Percentiles rank a stretch among this genome's conserved stretches.
phyloP scores from a whole-genome alignment of 305 asterid genomes.

The Fraxinus nigra region DNA sequence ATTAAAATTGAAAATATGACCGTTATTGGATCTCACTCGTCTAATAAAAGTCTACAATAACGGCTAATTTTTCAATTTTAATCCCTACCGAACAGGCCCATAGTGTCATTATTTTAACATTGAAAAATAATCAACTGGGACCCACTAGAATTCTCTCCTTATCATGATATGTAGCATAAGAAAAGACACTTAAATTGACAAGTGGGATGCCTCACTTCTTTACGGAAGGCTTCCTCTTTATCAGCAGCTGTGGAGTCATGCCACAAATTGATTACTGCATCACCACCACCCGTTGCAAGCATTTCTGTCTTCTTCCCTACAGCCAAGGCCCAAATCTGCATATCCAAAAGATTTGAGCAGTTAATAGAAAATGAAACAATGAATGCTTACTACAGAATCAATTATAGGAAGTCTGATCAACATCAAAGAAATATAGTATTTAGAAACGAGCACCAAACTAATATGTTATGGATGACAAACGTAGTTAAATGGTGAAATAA shows the following conservation, averaged over 20 bases:
- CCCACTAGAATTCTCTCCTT: background rate
- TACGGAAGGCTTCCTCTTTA: constrained; percentile 70
- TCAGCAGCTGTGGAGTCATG: constrained; percentile 76
- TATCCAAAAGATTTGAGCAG: constrained; percentile 13
- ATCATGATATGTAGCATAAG: background rate
- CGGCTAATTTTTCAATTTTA: too few species aligned
- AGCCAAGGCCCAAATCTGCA: constrained; percentile 81
- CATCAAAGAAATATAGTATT: background rate
- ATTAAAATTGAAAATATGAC: too few species aligned
- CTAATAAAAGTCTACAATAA: too few species aligned
- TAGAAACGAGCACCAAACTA: constrained; percentile 1
- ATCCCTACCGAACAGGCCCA: too few species aligned
- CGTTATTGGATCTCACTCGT: too few species aligned
- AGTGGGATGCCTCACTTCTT: constrained; percentile 53
- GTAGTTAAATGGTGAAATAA: background rate
- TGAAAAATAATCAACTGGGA: background rate
- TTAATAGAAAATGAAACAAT: background rate
- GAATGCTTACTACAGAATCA: constrained; percentile 2
- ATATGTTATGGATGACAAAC: background rate
- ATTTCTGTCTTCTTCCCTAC: constrained; percentile 73
- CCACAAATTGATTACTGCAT: constrained; percentile 80
- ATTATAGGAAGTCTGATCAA: background rate
- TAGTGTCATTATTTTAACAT: background rate
- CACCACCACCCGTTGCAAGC: constrained; percentile 83
- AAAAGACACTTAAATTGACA: background rate